Base-by-base conservation (phyloP, 768 basidiomycete genomes). In the Coprinopsis sp. region DNA sequence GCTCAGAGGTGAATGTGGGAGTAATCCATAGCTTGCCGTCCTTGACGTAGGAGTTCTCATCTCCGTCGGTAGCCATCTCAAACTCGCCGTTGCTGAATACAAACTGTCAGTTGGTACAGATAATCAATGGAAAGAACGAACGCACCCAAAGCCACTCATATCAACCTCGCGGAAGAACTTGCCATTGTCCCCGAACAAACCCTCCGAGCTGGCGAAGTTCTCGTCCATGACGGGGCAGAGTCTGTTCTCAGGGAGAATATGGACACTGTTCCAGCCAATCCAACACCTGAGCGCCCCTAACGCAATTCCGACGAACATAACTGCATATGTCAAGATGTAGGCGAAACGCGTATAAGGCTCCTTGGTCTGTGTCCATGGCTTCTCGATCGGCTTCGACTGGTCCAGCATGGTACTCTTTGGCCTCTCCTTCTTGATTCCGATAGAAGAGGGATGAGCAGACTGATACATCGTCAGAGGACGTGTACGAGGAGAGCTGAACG, bases 1-100 rank as follows among this genome's bases (percentile, higher is more conserved):
- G 65, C 58, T 91, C 87, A 12, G 84, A 79, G 0, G 92, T 94
- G 44, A 94, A 74, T 13, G 91, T 94, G 6, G 92, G 92, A 6
- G 85, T 77, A 59, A 96, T 79, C 68, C 91, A 93, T 22, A 94
- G 78, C 45, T 73, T 72, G 21, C 82, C 84, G 62, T 93, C 71
- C 38, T 75, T 70, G 43, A 93, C 78, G 66, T 84, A 91, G 6
- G 87, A 86, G 56, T 90, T 91, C 60, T 81, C 81, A 25, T 71
- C 54, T 4, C 81, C 82, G 12, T 64, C 65, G 1, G 89, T 92
- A 2, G 91, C 82, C 88, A 91, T 92, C 55, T 91, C 84, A 54
- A 94, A 94, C 58, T 91, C 81, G 27, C 81, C 82, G 51, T 87
- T 88, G 11, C 87, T 87, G 12, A 37, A 21, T 33, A 33, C 28